phyloP scores from a whole-genome alignment of 2,329 filamentous ascomycete species.

The Calonectria leucothoes region DNA sequence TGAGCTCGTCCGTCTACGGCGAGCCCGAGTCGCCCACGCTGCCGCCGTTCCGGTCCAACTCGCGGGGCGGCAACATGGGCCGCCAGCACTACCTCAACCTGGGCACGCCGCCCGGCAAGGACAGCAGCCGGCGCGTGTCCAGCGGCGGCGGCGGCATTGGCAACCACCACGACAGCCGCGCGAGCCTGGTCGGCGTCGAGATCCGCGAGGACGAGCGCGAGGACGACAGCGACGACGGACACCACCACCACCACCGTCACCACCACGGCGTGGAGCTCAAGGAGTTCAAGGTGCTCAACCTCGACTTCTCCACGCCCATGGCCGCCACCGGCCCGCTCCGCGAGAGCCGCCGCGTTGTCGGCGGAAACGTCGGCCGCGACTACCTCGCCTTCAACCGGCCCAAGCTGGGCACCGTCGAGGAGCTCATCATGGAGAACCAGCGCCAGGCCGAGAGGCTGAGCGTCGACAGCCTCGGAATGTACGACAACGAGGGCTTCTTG shows the following conservation, averaged over 20 bases:
- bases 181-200: conserved; percentile 27
- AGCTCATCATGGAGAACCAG: conserved; percentile 39
- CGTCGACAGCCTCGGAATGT: conserved; percentile 55
- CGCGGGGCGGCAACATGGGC: conserved; percentile 49
- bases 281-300: conserved; percentile 21
- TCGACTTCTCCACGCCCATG: conserved; percentile 22
- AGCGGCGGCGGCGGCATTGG: background rate
- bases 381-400: conserved; percentile 25
- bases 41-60: conserved; percentile 47
- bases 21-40: conserved; percentile 53
- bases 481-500: conserved; percentile 60
- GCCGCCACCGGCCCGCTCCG: conserved; percentile 15
- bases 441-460: conserved; percentile 42
- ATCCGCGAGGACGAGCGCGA: conserved; percentile 37
- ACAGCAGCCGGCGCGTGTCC: conserved; percentile 15
- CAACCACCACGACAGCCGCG: conserved; percentile 23
- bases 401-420: conserved; percentile 42
- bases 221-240: conserved; percentile 37
- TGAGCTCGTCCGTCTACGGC: conserved; percentile 42
- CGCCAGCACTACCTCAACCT: conserved; percentile 61
- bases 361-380: conserved; percentile 35
- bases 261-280: conserved; percentile 36
- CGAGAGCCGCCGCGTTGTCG: conserved; percentile 32
- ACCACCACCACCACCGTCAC: conserved; percentile 48
- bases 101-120: conserved; percentile 43